Base-by-base conservation (phyloP, 345 rosid species). In the Salix brachista region DNA sequence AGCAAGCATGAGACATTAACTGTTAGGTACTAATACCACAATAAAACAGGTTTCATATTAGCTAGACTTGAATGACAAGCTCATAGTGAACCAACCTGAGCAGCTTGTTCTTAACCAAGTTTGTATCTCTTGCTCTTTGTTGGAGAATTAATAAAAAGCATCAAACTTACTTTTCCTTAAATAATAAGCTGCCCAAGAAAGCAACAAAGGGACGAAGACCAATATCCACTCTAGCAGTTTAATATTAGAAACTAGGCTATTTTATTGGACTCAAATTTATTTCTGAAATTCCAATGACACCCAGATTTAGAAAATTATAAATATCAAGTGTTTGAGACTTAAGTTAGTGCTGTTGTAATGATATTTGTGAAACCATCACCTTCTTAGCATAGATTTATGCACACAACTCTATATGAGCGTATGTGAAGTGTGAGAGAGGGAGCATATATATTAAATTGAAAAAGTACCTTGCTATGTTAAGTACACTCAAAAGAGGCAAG, bases 381-480 rank as follows among this genome's bases (percentile, higher is more conserved):
- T 32, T 36, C 32, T 10, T 42, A 17, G 39, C 50, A 58, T 54
- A 25, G 21, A 36, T 58, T 14, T 34, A 9, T 39, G 32, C 16
- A 39, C 21, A 10, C 16, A 36, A 36, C 14, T 44, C 34, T 61
- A 28, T n/a, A 8, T 69, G 13, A 37, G 8, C 14, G 13, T 19
- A 3, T 32, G 26, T 17, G 2, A 3, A 36, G 21, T 7, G 28
- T 6, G 66, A 7, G 56, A 1, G 79, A 36, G n/a, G 8, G 12
- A 16, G 10, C 12, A 44, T 23, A 10, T 18, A 10, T 67, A 60
- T 48, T 23, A 79, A 52, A 72, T 60, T 34, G 67, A 10, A 41
- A 70, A 67, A 21, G 67, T 87, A 93, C 99, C 99, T 93, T 80
- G 99, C 99, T 65, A 96, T 91, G 87, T 88, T 90, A 74, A 93